These are phyloP conservation scores for Kuraishia capsulata DNA, from an alignment of 805 yeast genomes.

Conservation along the genomic window DNA sequence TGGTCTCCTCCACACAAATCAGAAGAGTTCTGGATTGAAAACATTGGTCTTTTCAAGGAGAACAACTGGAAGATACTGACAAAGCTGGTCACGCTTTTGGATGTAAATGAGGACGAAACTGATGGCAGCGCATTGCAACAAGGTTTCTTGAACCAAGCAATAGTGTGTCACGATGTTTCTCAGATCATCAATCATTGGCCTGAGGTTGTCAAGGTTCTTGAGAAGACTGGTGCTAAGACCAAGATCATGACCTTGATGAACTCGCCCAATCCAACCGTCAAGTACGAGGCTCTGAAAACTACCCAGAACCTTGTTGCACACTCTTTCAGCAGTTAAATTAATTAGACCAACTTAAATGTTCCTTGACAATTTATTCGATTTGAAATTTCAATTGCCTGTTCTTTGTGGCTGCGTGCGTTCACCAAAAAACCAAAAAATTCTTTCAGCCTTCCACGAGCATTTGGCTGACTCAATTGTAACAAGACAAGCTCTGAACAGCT, in stretches of 20 bases:
- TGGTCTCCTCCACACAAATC: conserved; percentile 94
- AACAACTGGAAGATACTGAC: conserved; percentile 66
- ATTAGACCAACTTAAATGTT: not conserved
- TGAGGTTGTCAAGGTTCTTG: conserved; percentile 46
- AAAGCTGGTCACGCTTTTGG: conserved; percentile 46
- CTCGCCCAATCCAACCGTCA: conserved; percentile 75
- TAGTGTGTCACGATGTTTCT: conserved; percentile 60
- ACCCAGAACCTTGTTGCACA: conserved; percentile 92
- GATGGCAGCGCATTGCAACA: conserved; percentile 19
- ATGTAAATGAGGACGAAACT: conserved; percentile 17
- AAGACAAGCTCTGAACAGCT: too few species aligned
- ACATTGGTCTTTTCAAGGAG: conserved; percentile 66
- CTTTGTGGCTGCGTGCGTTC: too few species aligned
- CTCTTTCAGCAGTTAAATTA: conserved; percentile 37
- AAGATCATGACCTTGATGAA: conserved; percentile 80
- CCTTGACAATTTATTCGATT: too few species aligned
- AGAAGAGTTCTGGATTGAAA: conserved; percentile 84
- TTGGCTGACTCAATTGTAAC: too few species aligned
- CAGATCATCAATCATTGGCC: conserved; percentile 54
- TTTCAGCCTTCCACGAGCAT: too few species aligned
- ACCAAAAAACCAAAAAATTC: too few species aligned
- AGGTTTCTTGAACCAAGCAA: conserved; percentile 34
- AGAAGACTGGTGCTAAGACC: conserved; percentile 55
- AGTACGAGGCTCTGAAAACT: conserved; percentile 90
- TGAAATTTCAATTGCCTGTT: too few species aligned